Percentiles rank a stretch among this genome's conserved stretches.
phyloP scores from a whole-genome alignment of 2,329 filamentous ascomycete genomes.

The Fusarium robinianum region DNA sequence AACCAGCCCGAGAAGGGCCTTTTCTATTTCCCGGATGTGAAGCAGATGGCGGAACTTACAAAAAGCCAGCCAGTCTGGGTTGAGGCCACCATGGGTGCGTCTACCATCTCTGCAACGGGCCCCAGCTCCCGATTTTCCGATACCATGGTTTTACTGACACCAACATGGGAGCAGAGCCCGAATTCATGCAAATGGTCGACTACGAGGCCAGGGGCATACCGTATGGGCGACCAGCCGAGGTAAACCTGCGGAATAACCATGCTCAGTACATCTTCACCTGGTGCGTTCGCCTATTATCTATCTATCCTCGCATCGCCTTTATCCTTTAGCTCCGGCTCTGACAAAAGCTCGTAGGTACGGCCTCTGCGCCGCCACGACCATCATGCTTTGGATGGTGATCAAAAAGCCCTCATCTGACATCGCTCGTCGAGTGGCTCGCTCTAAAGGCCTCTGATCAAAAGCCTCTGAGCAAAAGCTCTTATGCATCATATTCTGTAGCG shows the following conservation, averaged over 20 bases:
- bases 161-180: slow-evolving; percentile 68
- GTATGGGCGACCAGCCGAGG: slow-evolving; percentile 84
- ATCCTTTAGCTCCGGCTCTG: slow-evolving; percentile 4
- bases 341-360: slow-evolving; percentile 69
- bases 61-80: slow-evolving; percentile 92
- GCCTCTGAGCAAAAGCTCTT: slow-evolving; percentile 10
- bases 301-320: slow-evolving; percentile 3
- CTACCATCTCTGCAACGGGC: slow-evolving; percentile 3
- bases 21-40: slow-evolving; percentile 95
- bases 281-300: slow-evolving; percentile 57
- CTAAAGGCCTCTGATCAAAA: slow-evolving; percentile 35
- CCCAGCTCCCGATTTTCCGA: not conserved
- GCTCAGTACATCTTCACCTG: slow-evolving; percentile 99
- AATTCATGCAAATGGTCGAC: slow-evolving; percentile 75
- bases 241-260: slow-evolving; percentile 95
- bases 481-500: slow-evolving; percentile 36
- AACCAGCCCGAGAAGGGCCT: slow-evolving; percentile 82
- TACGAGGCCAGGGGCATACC: slow-evolving; percentile 82
- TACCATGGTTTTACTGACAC: slow-evolving; percentile 16
- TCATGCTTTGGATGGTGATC: slow-evolving; percentile 97
- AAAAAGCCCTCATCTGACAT: slow-evolving; percentile 81
- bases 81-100: slow-evolving; percentile 88
- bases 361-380: slow-evolving; percentile 78
- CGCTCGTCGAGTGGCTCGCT: slow-evolving; percentile 63
- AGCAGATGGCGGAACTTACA: slow-evolving; percentile 82